Base-by-base conservation (phyloP, 108 stramenopile genomes). In the Schizochytrium sp. region DNA sequence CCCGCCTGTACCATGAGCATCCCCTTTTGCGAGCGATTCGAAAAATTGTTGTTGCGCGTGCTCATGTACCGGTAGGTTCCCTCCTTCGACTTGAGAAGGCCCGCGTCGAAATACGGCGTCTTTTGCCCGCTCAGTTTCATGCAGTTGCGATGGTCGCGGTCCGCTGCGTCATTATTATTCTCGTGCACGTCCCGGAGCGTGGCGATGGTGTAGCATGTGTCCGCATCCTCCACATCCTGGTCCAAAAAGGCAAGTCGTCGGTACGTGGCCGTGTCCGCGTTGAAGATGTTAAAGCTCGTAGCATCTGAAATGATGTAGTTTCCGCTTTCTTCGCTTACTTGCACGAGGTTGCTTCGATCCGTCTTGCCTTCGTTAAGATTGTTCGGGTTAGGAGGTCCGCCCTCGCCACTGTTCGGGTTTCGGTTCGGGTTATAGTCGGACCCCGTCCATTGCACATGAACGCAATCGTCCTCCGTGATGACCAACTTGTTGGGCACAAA, bases 11-110 rank as follows among this genome's bases (percentile, higher is more conserved):
- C 76, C 51, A 83, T 83, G 23, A 83, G 76, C n/a, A 53, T 83
- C 1, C 76, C 76, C 51, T 83, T 83, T 47, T 93, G 89, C 59
- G 90, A 76, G 5, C 92, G 28, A 53, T 93, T 93, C n/a, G 87
- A 88, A 83, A 91, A 90, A 90, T 93, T 93, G 91, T 93, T 93
- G 91, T 93, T 93, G 23, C 92, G 87, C 25, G 90, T 88, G 58
- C 58, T 57, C 57, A 90, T 88, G 90, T 90, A 93, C 34, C 88
- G 58, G 59, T 53, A 91, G 43, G 60, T 88, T 4, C 91, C 91
- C 51, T 51, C 18, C 21, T 88, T 88, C 34, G 25, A 4, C n/a
- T 60, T 55, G 87, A 93, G 57, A 21, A 91, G 10, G 43, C 92
- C 92, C 5, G 51, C 92, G 88, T 91, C 91, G 58, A 93, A 93